Conservation (phyloP, 768 basidiomycete genomes). For the Lentinula sp. region DNA sequence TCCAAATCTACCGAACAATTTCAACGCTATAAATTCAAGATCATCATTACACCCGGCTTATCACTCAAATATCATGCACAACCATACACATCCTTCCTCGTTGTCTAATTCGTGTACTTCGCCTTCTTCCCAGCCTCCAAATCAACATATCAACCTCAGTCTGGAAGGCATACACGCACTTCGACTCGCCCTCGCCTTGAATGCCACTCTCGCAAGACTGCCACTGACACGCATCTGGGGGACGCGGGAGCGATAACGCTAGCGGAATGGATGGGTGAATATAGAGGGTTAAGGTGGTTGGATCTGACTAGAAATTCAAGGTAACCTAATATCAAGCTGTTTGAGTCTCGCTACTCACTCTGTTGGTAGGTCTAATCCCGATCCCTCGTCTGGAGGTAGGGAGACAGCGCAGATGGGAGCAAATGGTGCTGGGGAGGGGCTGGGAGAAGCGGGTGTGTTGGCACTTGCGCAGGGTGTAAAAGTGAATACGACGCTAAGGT, state of each 20-base stretch:
- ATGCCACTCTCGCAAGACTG: slow-evolving; percentile 84
- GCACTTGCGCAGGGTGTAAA: slow-evolving; percentile 85
- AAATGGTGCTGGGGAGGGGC: slow-evolving; percentile 4
- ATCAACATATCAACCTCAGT: background rate
- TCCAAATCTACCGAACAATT: too few species aligned
- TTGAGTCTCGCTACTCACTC: too few species aligned
- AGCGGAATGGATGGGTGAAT: slow-evolving; percentile 94
- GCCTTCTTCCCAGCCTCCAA: background rate
- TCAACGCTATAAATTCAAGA: too few species aligned
- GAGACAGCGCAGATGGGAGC: background rate
- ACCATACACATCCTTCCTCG: too few species aligned
- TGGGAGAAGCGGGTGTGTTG: slow-evolving; percentile 90
- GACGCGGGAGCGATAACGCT: slow-evolving; percentile 88
- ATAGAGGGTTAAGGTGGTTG: slow-evolving; percentile 80
- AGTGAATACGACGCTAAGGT: slow-evolving; percentile 80
- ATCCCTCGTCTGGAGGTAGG: background rate
- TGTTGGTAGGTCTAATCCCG: too few species aligned
- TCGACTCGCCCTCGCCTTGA: slow-evolving; percentile 88
- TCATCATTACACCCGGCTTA: too few species aligned
- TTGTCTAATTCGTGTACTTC: too few species aligned
- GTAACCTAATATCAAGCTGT: too few species aligned
- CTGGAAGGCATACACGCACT: slow-evolving; percentile 63
- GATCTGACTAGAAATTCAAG: slow-evolving; percentile 77
- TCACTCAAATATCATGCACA: too few species aligned
- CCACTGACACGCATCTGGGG: slow-evolving; percentile 75